Conservation (phyloP, 1,284 basidiomycete species). For the Trichosporon ovoides region DNA sequence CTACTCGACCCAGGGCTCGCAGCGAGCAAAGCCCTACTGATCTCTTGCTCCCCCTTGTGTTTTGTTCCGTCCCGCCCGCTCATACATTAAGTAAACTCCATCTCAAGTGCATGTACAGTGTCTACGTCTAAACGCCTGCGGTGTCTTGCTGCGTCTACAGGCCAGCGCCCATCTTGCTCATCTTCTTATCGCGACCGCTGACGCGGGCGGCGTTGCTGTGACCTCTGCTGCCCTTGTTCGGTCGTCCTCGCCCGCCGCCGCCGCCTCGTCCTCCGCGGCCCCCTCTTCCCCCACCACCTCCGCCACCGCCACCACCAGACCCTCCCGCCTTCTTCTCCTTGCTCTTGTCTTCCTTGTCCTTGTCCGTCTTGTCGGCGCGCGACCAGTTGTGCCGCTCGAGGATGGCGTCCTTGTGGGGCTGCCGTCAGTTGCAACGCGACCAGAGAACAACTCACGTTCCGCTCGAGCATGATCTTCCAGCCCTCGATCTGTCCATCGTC, state of each 20-base stretch:
- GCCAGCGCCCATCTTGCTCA: constrained; percentile 43
- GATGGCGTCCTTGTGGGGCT: constrained; percentile 48
- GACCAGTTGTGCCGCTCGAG: constrained; percentile 36
- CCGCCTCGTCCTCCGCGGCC: constrained; percentile 31
- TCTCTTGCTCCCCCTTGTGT: not conserved
- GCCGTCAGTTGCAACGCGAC: constrained; percentile 4
- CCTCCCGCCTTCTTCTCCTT: constrained; percentile 6
- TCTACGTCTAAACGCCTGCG: not conserved
- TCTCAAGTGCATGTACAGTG: constrained; percentile 5
- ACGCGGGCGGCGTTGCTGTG: constrained; percentile 48
- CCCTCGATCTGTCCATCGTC: constrained; percentile 77
- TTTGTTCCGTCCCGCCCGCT: not conserved
- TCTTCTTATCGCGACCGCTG: constrained; percentile 48
- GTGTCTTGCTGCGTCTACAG: not conserved
- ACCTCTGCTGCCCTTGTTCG: constrained; percentile 43
- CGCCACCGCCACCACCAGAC: constrained; percentile 8
- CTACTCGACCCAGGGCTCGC: constrained; percentile 45
- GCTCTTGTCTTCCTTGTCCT: constrained; percentile 11
- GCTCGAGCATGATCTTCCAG: constrained; percentile 78
- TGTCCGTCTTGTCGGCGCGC: constrained; percentile 4
- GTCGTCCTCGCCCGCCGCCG: constrained; percentile 29
- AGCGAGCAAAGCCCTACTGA: constrained; percentile 46
- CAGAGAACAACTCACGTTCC: constrained; percentile 58
- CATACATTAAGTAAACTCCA: constrained; percentile 1
- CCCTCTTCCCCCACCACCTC: constrained; percentile 23